A percentile compares a stretch with the other conserved stretches of the same genome.
Conservation (phyloP, 768 basidiomycete species). For the Suillus occidentalis region DNA sequence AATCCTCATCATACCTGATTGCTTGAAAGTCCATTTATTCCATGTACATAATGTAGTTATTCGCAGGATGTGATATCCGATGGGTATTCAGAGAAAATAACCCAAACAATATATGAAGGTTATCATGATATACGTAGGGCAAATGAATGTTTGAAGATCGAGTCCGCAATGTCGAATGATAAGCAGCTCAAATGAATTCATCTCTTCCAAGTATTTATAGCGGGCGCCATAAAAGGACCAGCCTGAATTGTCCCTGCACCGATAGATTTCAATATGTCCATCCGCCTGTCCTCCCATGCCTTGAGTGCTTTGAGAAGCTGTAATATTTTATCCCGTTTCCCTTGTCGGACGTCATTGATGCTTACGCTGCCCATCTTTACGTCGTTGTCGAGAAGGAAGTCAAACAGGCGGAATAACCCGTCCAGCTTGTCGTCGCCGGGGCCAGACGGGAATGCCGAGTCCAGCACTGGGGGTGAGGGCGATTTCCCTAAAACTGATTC, state of each 20-base stretch:
- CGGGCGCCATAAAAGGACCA: slow-evolving; percentile 14
- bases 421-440: slow-evolving; percentile 78
- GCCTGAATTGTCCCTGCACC: slow-evolving; percentile 35
- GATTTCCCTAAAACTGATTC: slow-evolving; percentile 74
- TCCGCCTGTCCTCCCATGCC: slow-evolving; percentile 78
- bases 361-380: slow-evolving; percentile 90
- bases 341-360: slow-evolving; percentile 89
- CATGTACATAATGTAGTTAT: neutral
- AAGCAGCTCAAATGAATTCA: neutral
- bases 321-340: slow-evolving; percentile 77
- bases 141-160: slow-evolving; percentile 21
- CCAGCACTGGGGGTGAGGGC: slow-evolving; percentile 69
- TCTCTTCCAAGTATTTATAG: slow-evolving; percentile 1
- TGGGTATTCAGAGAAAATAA: slow-evolving; percentile 11
- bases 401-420: slow-evolving; percentile 86
- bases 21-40: neutral
- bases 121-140: slow-evolving; percentile 7
- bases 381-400: slow-evolving; percentile 90
- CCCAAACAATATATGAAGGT: slow-evolving; percentile 1
- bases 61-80: neutral
- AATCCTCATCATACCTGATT: neutral
- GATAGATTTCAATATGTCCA: slow-evolving; percentile 52
- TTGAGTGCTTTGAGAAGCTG: slow-evolving; percentile 78
- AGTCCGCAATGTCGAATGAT: slow-evolving; percentile 13
- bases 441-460: slow-evolving; percentile 72